Conservation (phyloP, 768 basidiomycete species). For the Boletus sp. region DNA sequence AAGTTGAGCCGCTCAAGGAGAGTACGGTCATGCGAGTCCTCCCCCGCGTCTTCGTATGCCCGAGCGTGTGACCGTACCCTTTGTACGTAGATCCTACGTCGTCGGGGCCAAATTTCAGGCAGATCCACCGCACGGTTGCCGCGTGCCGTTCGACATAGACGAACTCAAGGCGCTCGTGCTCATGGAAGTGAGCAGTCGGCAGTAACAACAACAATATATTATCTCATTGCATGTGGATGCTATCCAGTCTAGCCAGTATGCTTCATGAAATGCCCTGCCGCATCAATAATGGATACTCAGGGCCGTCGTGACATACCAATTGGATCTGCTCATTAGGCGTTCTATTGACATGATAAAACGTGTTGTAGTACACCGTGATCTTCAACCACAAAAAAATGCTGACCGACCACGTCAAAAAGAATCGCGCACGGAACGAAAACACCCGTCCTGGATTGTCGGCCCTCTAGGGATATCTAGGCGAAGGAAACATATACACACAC, state of each 20-base stretch:
- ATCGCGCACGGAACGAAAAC: too few relatives aligned
- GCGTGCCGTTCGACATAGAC: constrained; percentile 26
- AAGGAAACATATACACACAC: too few relatives aligned
- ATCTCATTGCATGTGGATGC: too few relatives aligned
- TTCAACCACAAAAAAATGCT: too few relatives aligned
- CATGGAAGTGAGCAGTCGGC: constrained; percentile 41
- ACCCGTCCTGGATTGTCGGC: too few relatives aligned
- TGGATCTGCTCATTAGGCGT: not conserved
- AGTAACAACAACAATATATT: constrained; percentile 35
- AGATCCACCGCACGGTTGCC: constrained; percentile 36
- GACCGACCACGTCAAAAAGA: too few relatives aligned
- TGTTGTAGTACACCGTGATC: too few relatives aligned
- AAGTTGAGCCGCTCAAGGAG: constrained; percentile 40
- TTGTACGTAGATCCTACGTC: constrained; percentile 38
- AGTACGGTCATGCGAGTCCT: constrained; percentile 45
- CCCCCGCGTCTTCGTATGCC: not conserved
- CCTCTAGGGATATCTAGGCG: too few relatives aligned
- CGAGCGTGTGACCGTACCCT: not conserved
- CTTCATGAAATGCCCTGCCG: too few relatives aligned
- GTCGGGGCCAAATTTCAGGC: constrained; percentile 40
- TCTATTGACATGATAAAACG: too few relatives aligned
- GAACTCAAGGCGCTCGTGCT: constrained; percentile 36
- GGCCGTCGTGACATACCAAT: not conserved
- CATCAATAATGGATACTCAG: too few relatives aligned
- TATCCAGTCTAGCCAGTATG: not conserved